phyloP scores from a whole-genome alignment of 768 basidiomycete species.

The Holtermanniella nyarrowii region DNA sequence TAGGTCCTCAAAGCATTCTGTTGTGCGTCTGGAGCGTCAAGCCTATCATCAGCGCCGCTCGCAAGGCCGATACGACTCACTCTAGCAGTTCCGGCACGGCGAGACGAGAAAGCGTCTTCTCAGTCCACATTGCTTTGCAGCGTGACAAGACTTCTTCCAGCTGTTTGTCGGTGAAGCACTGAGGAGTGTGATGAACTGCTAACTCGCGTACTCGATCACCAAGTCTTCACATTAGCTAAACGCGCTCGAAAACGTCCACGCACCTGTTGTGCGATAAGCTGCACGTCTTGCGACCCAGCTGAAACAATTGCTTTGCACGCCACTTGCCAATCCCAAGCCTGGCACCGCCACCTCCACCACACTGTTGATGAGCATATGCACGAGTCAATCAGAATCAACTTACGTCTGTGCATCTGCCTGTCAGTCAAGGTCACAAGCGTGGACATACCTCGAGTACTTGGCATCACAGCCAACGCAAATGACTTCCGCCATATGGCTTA shows the following conservation, averaged over 20 bases:
- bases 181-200: slow-evolving; percentile 33
- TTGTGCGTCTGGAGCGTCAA: slow-evolving; percentile 23
- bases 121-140: slow-evolving; percentile 32
- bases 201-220: slow-evolving; percentile 31
- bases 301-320: slow-evolving; percentile 40
- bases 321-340: slow-evolving; percentile 40
- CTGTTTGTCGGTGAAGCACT: slow-evolving; percentile 27
- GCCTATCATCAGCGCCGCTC: slow-evolving; percentile 9
- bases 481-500: slow-evolving; percentile 25
- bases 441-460: slow-evolving; percentile 31
- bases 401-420: slow-evolving; percentile 16
- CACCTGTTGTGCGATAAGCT: slow-evolving; percentile 33
- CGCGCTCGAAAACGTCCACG: not conserved
- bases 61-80: slow-evolving; percentile 11
- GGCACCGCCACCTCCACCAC: slow-evolving; percentile 40
- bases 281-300: slow-evolving; percentile 38
- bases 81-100: slow-evolving; percentile 38
- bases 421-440: not conserved
- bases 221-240: slow-evolving; percentile 13
- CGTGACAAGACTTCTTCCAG: slow-evolving; percentile 30
- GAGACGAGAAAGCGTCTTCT: slow-evolving; percentile 33
- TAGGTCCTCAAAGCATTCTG: slow-evolving; percentile 24
- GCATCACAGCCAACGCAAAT: slow-evolving; percentile 28
- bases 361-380: slow-evolving; percentile 7
- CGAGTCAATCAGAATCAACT: slow-evolving; percentile 3